Evolutionary conservation across 2,329 filamentous ascomycete genomes (phyloP).

Genomic region (Diaporthe caulivora): DNA sequence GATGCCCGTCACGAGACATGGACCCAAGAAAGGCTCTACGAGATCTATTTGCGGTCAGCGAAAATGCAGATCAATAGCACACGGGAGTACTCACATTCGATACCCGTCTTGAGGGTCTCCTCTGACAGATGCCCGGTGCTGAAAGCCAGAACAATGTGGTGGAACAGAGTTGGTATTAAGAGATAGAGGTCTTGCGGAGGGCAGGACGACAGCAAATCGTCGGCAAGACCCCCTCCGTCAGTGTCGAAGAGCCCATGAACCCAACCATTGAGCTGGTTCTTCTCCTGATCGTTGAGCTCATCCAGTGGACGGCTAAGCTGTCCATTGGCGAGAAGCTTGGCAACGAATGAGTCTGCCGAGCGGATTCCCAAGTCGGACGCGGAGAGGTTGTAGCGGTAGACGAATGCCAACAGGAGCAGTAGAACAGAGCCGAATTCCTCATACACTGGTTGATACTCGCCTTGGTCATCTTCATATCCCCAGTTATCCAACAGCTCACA

Average conservation of each 20-base stretch:
- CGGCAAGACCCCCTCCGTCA: slow-evolving; percentile 79
- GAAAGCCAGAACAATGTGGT: slow-evolving; percentile 79
- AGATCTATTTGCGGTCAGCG: slow-evolving; percentile 65
- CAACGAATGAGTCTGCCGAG: slow-evolving; percentile 74
- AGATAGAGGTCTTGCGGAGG: slow-evolving; percentile 86
- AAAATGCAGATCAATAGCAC: slow-evolving; percentile 21
- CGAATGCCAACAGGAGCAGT: slow-evolving; percentile 78
- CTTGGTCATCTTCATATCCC: slow-evolving; percentile 86
- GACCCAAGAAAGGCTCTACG: slow-evolving; percentile 84
- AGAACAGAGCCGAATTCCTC: slow-evolving; percentile 87
- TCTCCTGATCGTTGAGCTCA: slow-evolving; percentile 74
- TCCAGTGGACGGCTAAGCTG: slow-evolving; percentile 68
- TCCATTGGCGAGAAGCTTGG: slow-evolving; percentile 72
- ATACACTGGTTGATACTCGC: slow-evolving; percentile 86
- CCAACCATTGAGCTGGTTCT: slow-evolving; percentile 78
- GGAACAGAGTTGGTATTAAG: slow-evolving; percentile 81
- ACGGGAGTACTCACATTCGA: slow-evolving; percentile 73
- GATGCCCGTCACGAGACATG: slow-evolving; percentile 80
- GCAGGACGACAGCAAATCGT: slow-evolving; percentile 85
- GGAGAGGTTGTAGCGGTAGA: slow-evolving; percentile 79
- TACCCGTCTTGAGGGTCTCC: slow-evolving; percentile 78
- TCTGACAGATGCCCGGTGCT: slow-evolving; percentile 74
- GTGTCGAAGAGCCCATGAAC: slow-evolving; percentile 82
- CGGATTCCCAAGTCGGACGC: slow-evolving; percentile 73
- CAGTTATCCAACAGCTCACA: slow-evolving; percentile 83